Percentiles rank a stretch among this genome's conserved stretches.
phyloP scores from a whole-genome alignment of 1,284 basidiomycete genomes.

The Pseudozyma hubeiensis region DNA sequence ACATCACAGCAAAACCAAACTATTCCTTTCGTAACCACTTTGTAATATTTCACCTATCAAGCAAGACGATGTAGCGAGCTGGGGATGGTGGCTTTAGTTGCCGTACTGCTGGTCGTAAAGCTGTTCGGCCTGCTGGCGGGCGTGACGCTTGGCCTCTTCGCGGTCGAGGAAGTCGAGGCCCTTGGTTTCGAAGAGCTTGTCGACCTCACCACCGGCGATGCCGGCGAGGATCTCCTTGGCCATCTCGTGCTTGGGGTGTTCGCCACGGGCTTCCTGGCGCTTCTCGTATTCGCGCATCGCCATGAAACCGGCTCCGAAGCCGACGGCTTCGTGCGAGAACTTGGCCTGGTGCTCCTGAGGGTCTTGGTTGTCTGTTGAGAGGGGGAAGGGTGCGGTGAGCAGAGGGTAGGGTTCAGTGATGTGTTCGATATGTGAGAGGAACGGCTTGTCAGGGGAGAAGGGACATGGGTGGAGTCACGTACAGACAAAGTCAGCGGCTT shows the following conservation, averaged over 20 bases:
- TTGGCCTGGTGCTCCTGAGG: conserved; percentile 56
- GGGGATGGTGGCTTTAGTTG: conserved; percentile 8
- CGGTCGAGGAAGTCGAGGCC: conserved; percentile 60
- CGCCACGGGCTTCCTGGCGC: conserved; percentile 71
- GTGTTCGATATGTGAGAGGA: not conserved
- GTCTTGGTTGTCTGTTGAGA: conserved; percentile 44
- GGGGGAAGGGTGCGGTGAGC: not conserved
- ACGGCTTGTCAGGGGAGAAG: not conserved
- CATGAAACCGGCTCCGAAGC: conserved; percentile 70
- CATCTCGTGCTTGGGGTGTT: conserved; percentile 68
- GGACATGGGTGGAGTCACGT: conserved; percentile 9
- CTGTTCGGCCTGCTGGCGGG: conserved; percentile 56
- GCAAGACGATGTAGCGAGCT: too few species aligned
- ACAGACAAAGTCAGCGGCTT: conserved; percentile 54
- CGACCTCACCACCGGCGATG: conserved; percentile 57
- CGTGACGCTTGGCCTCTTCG: conserved; percentile 72
- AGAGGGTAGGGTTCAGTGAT: not conserved
- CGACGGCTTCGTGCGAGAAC: conserved; percentile 76
- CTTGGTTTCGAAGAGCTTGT: conserved; percentile 65
- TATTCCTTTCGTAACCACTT: too few species aligned
- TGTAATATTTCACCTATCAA: too few species aligned
- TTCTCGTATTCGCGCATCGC: conserved; percentile 75
- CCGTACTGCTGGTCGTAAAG: conserved; percentile 56
- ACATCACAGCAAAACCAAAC: too few species aligned
- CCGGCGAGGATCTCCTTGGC: conserved; percentile 72